A percentile compares a stretch with the other conserved stretches of the same genome.
Conservation (phyloP, 2,329 filamentous ascomycete genomes). For the Ophiostoma angusticollis region DNA sequence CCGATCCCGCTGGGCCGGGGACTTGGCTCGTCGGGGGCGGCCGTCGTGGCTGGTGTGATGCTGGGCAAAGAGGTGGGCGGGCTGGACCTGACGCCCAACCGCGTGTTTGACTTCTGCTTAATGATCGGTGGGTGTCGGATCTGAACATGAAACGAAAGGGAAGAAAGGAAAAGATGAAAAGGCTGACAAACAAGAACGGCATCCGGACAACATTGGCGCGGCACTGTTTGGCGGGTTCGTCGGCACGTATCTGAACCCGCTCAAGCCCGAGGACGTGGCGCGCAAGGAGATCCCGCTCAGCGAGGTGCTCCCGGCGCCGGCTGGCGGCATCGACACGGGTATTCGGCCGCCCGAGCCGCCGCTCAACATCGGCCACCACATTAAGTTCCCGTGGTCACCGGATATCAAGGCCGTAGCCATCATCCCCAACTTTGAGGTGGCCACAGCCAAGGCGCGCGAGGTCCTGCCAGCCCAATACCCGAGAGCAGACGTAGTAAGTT, state of each 20-base stretch:
- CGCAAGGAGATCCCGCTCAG: conserved; percentile 87
- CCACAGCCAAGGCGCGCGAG: conserved; percentile 80
- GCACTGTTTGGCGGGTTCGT: conserved; percentile 94
- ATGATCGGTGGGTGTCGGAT: conserved; percentile 89
- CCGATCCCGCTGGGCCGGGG: conserved; percentile 87
- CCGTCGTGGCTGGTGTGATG: conserved; percentile 89
- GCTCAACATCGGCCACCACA: conserved; percentile 84
- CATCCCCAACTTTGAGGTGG: conserved; percentile 89
- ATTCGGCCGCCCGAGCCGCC: conserved; percentile 80
- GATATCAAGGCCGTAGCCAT: conserved; percentile 96
- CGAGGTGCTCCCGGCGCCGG: conserved; percentile 81
- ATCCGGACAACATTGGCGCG: conserved; percentile 90
- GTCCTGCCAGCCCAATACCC: conserved; percentile 73
- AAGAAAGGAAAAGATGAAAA: too few species aligned
- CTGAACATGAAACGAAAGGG: too few species aligned
- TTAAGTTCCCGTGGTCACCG: conserved; percentile 84
- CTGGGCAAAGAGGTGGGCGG: conserved; percentile 80
- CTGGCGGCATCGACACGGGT: conserved; percentile 84
- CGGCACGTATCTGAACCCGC: conserved; percentile 87
- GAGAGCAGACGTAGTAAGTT: conserved; percentile 65
- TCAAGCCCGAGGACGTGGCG: conserved; percentile 77
- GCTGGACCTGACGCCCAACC: conserved; percentile 61
- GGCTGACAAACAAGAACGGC: conserved; percentile 47
- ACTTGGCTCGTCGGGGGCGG: conserved; percentile 87
- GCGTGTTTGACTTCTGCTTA: conserved; percentile 87